Base-by-base conservation (phyloP, 1,284 basidiomycete genomes). In the Austropuccinia psidii region DNA sequence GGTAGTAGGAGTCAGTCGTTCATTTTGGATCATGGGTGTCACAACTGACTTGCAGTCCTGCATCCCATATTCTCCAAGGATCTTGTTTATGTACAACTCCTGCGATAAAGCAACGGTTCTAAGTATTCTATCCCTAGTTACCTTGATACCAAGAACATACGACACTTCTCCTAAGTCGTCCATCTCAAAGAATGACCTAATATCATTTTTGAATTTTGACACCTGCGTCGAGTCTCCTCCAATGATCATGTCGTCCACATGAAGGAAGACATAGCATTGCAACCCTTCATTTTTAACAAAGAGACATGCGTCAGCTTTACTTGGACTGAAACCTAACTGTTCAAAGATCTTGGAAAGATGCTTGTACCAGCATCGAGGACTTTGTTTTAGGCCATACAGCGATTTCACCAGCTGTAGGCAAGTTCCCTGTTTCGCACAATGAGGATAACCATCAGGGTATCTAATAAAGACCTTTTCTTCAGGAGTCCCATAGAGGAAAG, bases 351-450 rank as follows among this genome's bases (percentile, higher is more conserved):
- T 31, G 13, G 45, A 47, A 9, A 64, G 43, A n/a, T 41, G 27
- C 9, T 45, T 45, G 17, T 45, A 64, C 61, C 61, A 49, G n/a
- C 61, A 64, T 17, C 43, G 24, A 1, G 67, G 67, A 13, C 37
- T 31, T n/a, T 69, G 67, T 19, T 57, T 58, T 3, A 69, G 67
- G 15, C 67, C 67, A 45, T 69, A 69, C 2, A 69, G 43, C 1
- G 43, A 58, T 17, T 45, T 29, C 15, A 58, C 9, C 9, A 69
- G 41, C 13, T 69, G 29, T 2, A 64, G 15, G 2, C 41, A 41
- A 9, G 45, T 41, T 3, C 61, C 61, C 0, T 41, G 27, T 11
- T 41, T 31, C 1, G 50, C 4, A 6, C 35, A 31, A 27, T 47
- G 7, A 4, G 19, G 24, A 1, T 54, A 35, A 9, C 54, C 50